These are phyloP conservation scores for Aspergillus affinis DNA, from an alignment of 495 filamentous ascomycete genomes.

Conservation along the genomic window DNA sequence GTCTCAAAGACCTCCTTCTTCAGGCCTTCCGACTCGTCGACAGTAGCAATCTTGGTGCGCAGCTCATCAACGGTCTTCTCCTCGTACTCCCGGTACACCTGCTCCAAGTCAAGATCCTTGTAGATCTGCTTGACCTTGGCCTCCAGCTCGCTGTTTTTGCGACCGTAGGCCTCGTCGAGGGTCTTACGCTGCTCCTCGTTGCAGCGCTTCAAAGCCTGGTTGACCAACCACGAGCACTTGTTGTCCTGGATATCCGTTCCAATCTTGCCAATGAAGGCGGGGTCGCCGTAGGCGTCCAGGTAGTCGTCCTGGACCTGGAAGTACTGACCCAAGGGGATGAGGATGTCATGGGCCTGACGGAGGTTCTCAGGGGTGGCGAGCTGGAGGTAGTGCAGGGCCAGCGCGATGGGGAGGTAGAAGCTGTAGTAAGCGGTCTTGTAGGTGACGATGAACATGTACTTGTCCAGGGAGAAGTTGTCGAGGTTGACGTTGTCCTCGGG, in stretches of 20 bases:
- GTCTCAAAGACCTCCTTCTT: slow-evolving; percentile 87
- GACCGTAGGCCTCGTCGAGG: slow-evolving; percentile 82
- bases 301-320: slow-evolving; percentile 99
- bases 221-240: slow-evolving; percentile 97
- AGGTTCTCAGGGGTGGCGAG: slow-evolving; percentile 82
- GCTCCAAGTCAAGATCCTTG: slow-evolving; percentile 77
- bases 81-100: slow-evolving; percentile 84
- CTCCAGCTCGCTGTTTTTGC: slow-evolving; percentile 79
- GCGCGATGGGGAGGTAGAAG: slow-evolving; percentile 97
- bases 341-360: slow-evolving; percentile 79
- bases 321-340: slow-evolving; percentile 98
- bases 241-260: slow-evolving; percentile 98
- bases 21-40: slow-evolving; percentile 83
- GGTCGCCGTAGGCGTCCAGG: slow-evolving; percentile 93
- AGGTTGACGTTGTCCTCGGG: slow-evolving; percentile 88
- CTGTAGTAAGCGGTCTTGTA: slow-evolving; percentile 99
- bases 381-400: slow-evolving; percentile 78
- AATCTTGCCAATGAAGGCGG: slow-evolving; percentile 95
- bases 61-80: slow-evolving; percentile 77
- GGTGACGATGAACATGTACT: slow-evolving; percentile 97
- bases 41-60: slow-evolving; percentile 65
- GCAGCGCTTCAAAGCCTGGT: slow-evolving; percentile 79
- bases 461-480: slow-evolving; percentile 88
- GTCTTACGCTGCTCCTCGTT: slow-evolving; percentile 78
- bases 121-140: slow-evolving; percentile 83